Conservation (phyloP, 2,329 filamentous ascomycete genomes). For the Thielaviopsis populi region DNA sequence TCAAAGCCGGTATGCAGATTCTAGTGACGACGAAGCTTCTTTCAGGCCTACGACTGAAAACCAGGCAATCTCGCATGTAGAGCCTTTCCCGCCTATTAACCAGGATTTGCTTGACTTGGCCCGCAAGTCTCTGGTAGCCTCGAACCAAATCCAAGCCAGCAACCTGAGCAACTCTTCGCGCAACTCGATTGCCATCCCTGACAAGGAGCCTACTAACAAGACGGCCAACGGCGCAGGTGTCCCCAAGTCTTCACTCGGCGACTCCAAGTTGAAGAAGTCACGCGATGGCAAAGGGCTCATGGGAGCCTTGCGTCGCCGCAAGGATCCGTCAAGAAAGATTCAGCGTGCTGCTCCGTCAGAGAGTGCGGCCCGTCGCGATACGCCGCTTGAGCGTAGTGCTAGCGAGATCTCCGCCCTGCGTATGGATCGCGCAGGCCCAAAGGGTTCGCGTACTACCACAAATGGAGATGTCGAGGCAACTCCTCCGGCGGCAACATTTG, state of each 20-base stretch:
- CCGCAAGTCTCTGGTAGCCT: constrained; percentile 3
- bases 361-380: constrained; percentile 47
- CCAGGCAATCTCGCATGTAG: background rate
- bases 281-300: constrained; percentile 29
- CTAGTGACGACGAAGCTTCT: constrained; percentile 42
- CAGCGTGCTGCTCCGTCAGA: constrained; percentile 38
- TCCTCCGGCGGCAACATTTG: background rate
- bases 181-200: constrained; percentile 12
- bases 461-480: background rate
- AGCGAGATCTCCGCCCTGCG: constrained; percentile 36
- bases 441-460: constrained; percentile 9
- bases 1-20: constrained; percentile 45
- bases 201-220: background rate
- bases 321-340: constrained; percentile 35
- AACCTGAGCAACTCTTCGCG: constrained; percentile 19
- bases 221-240: constrained; percentile 8
- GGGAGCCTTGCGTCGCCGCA: constrained; percentile 49
- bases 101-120: background rate
- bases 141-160: constrained; percentile 1
- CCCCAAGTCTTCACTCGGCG: constrained; percentile 20
- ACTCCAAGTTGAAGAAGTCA: constrained; percentile 19
- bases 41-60: background rate
- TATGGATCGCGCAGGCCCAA: constrained; percentile 20
- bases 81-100: constrained; percentile 2
- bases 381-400: constrained; percentile 43